phyloP scores from a whole-genome alignment of 2,329 filamentous ascomycete species.

The Pyrenochaeta sp. region DNA sequence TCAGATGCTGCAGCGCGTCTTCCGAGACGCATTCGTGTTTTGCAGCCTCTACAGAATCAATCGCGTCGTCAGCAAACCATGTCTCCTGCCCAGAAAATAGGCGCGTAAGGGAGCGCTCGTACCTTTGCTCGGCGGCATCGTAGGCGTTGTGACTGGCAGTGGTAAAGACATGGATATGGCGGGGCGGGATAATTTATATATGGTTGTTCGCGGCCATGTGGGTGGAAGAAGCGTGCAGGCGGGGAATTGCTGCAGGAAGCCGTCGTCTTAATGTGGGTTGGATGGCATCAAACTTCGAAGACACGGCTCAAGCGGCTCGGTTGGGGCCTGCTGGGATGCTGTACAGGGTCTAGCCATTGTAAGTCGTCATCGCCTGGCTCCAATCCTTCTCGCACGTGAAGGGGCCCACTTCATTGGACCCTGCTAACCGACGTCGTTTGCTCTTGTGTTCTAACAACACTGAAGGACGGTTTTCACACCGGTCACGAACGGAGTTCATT shows the following conservation, averaged over 20 bases:
- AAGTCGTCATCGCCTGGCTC: constrained; percentile 18
- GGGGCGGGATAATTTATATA: constrained; percentile 36
- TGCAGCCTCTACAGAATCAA: constrained; percentile 60
- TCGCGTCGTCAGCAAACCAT: constrained; percentile 18
- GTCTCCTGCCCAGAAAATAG: constrained; percentile 1
- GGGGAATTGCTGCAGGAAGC: constrained; percentile 23
- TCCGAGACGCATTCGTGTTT: constrained; percentile 81
- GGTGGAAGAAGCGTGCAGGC: constrained; percentile 10
- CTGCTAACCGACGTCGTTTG: neutral
- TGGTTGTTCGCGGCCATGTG: constrained; percentile 24
- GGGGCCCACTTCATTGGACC: neutral
- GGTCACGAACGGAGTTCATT: neutral
- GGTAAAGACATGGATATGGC: constrained; percentile 47
- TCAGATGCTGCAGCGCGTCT: constrained; percentile 88
- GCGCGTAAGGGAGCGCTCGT: constrained; percentile 14
- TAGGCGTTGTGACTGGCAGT: constrained; percentile 46
- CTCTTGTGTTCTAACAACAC: neutral
- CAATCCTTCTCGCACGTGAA: constrained; percentile 22
- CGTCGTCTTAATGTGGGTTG: constrained; percentile 22
- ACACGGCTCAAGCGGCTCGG: constrained; percentile 28
- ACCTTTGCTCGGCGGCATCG: constrained; percentile 50
- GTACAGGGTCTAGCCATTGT: constrained; percentile 9
- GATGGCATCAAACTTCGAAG: constrained; percentile 21
- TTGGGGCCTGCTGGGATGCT: constrained; percentile 11
- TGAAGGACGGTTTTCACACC: neutral